phyloP scores from a whole-genome alignment of 2,329 filamentous ascomycete genomes.

The Calonectria hawksworthii region DNA sequence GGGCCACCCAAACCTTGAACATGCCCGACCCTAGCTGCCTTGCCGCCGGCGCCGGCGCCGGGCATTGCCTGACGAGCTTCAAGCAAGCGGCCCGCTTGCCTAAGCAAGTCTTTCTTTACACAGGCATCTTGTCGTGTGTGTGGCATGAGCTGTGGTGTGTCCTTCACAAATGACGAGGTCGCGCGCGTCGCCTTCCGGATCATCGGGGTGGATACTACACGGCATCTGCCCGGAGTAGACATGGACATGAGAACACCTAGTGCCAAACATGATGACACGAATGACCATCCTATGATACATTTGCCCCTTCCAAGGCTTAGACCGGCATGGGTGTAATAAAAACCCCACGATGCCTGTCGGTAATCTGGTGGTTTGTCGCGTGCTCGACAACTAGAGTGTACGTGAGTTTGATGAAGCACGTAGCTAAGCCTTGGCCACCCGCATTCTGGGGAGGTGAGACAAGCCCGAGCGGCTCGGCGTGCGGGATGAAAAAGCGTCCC shows the following conservation, averaged over 20 bases:
- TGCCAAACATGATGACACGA: conserved; percentile 4
- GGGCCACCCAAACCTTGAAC: conserved; percentile 33
- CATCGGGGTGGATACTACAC: conserved; percentile 36
- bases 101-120: conserved; percentile 25
- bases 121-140: conserved; percentile 35
- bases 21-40: conserved; percentile 30
- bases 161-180: conserved; percentile 11
- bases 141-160: conserved; percentile 37
- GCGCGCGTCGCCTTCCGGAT: conserved; percentile 27
- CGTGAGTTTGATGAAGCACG: conserved; percentile 12
- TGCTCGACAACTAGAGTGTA: conserved; percentile 23
- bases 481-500: conserved; percentile 27
- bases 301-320: conserved; percentile 8
- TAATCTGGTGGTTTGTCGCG: conserved; percentile 34
- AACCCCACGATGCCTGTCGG: conserved; percentile 25
- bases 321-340: conserved; percentile 17
- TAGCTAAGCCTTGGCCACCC: not conserved
- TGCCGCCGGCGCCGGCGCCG: conserved; percentile 31
- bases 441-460: conserved; percentile 25
- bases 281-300: conserved; percentile 11
- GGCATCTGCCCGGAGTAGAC: conserved; percentile 14
- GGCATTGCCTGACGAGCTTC: conserved; percentile 39
- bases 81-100: conserved; percentile 40
- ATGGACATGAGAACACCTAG: not conserved
- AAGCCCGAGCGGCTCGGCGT: conserved; percentile 27